Base-by-base conservation (phyloP, 108 stramenopile genomes). In the Schizochytrium sp. region DNA sequence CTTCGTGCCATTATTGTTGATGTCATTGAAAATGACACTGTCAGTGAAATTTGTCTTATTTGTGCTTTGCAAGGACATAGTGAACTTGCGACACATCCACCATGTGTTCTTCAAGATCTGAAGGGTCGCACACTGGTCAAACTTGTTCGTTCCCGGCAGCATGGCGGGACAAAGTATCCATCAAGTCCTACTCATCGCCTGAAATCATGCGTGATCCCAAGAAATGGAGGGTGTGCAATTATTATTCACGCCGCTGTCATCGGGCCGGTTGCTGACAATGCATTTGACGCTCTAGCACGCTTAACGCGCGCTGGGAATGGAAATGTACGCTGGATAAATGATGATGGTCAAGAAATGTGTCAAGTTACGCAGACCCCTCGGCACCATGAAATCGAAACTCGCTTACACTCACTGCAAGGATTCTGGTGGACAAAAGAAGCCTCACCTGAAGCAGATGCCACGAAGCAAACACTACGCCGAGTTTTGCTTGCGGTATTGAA, bases 381-480 rank as follows among this genome's bases (percentile, higher is more conserved):
- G n/a, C 5, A 49, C 47, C 4, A 50, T 5, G 15, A n/a, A 38
- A 53, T 17, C 47, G 45, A 47, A 7, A 50, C 3, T 55, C 47
- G 42, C 40, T 7, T 5, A 38, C 47, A 17, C 76, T 17, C 53
- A 47, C 17, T 42, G 0, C 64, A 69, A 44, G 64, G 64, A 13
- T 69, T 69, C 76, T 83, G 76, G 76, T 83, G 76, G 76, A 53
- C 76, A 5, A 5, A 38, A 38, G 38, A 49, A n/a, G 40, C 19
- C 3, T 55, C 47, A 10, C 50, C 50, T 5, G 55, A 17, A 5
- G 53, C 76, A 83, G 47, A 55, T 17, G 76, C 76, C 13, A 83
- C 50, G 28, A 83, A 83, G 76, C 76, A 53, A n/a, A 50, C 28
- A 38, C 53, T 83, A 10, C 28, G 55, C 50, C 50, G 50, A n/a